Percentiles rank a stretch among this genome's conserved stretches.
Conservation (phyloP, 2,329 filamentous ascomycete genomes). For the Davidsoniella virescens region DNA sequence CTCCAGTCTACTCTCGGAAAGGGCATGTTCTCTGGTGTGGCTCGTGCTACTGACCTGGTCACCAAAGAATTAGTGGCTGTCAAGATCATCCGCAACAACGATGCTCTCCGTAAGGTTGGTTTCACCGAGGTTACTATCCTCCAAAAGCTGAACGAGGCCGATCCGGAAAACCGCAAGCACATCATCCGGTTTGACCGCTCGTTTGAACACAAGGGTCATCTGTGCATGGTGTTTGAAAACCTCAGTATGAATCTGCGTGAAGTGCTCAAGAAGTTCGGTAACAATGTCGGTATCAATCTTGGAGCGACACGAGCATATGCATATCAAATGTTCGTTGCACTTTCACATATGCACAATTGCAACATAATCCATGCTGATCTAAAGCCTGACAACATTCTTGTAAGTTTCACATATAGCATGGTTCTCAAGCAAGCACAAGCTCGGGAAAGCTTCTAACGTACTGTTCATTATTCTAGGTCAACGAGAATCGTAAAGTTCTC, state of each 20-base stretch:
- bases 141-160: conserved; percentile 68
- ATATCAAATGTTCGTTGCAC: conserved; percentile 81
- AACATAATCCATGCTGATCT: conserved; percentile 91
- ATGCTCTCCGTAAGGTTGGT: conserved; percentile 78
- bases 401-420: conserved; percentile 19
- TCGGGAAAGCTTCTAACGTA: conserved; percentile 14
- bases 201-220: conserved; percentile 87
- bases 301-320: conserved; percentile 77
- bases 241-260: conserved; percentile 85
- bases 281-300: conserved; percentile 83
- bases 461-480: conserved; percentile 33
- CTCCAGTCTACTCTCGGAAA: conserved; percentile 76
- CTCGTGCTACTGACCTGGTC: conserved; percentile 64
- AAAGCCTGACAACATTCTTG: conserved; percentile 94
- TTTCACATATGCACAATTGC: conserved; percentile 78
- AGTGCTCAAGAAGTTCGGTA: conserved; percentile 87
- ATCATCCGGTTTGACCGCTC: conserved; percentile 72
- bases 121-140: conserved; percentile 90
- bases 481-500: conserved; percentile 64
- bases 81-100: conserved; percentile 96
- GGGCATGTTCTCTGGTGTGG: conserved; percentile 95
- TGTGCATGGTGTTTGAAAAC: conserved; percentile 96
- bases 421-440: conserved; percentile 12
- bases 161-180: conserved; percentile 81
- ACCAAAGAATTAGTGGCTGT: conserved; percentile 71